Percentiles rank a stretch among this genome's conserved stretches.
phyloP scores from a whole-genome alignment of 2,329 filamentous ascomycete species.

The Neofusicoccum sp. region DNA sequence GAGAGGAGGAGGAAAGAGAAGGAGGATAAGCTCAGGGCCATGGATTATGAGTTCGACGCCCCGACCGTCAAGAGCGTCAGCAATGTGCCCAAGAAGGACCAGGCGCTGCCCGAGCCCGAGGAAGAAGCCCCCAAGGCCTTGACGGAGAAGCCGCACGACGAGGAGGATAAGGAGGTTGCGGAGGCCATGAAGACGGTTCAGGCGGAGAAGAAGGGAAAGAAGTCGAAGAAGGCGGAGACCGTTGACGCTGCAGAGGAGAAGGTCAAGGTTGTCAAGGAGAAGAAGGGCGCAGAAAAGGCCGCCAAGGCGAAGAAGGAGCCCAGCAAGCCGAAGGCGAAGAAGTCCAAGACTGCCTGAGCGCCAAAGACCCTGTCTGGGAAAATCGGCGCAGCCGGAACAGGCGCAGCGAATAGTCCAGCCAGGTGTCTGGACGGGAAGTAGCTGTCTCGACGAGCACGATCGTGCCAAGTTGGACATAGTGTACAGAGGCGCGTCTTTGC shows the following conservation, averaged over 20 bases:
- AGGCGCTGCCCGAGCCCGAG: slow-evolving; percentile 13
- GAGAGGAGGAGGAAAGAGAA: slow-evolving; percentile 66
- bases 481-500: no score
- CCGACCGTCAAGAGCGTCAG: slow-evolving; percentile 68
- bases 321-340: slow-evolving; percentile 15
- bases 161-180: slow-evolving; percentile 14
- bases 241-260: slow-evolving; percentile 2
- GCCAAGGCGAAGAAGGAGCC: slow-evolving; percentile 13
- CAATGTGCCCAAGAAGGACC: slow-evolving; percentile 44
- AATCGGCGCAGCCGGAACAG: no score
- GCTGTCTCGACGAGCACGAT: no score
- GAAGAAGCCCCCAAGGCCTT: slow-evolving; percentile 34
- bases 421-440: no score
- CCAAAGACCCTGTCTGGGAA: no score
- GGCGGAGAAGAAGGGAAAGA: slow-evolving; percentile 17
- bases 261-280: slow-evolving; percentile 13
- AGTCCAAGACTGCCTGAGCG: slow-evolving; percentile 12
- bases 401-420: no score
- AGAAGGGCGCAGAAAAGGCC: neutral
- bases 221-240: slow-evolving; percentile 16
- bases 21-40: slow-evolving; percentile 70
- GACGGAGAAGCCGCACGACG: slow-evolving; percentile 21
- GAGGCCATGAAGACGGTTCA: slow-evolving; percentile 23
- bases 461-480: no score
- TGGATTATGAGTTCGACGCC: slow-evolving; percentile 80